Evolutionary conservation across 2,329 filamentous ascomycete species (phyloP).

Genomic region (Alternaria arborescens): DNA sequence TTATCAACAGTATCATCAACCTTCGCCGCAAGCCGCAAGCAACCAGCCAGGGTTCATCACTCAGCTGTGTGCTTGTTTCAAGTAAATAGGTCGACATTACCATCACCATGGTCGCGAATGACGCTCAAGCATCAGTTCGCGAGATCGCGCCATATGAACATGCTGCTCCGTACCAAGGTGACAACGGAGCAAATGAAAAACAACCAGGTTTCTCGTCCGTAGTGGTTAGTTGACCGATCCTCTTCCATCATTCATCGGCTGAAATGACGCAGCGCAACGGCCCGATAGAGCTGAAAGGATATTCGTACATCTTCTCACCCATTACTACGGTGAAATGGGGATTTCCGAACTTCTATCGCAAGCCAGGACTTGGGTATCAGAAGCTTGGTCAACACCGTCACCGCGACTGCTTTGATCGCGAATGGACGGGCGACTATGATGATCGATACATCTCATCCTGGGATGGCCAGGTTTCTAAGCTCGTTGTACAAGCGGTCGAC

Average conservation of each 20-base stretch:
- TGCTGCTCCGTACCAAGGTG: not conserved
- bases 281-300: conserved; percentile 28
- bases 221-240: not conserved
- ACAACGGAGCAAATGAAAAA: not conserved
- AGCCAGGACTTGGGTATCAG: conserved; percentile 35
- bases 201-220: not conserved
- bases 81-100: not conserved
- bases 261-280: conserved; percentile 17
- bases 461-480: conserved; percentile 41
- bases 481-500: conserved; percentile 44
- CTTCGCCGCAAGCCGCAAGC: conserved; percentile 15
- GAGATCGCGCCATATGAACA: conserved; percentile 15
- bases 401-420: conserved; percentile 34
- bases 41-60: conserved; percentile 25
- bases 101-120: conserved; percentile 17
- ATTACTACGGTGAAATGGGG: conserved; percentile 34
- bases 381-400: conserved; percentile 35
- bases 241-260: not conserved
- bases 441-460: conserved; percentile 44
- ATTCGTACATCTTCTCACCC: conserved; percentile 31
- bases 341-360: conserved; percentile 38
- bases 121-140: conserved; percentile 23
- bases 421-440: conserved; percentile 39
- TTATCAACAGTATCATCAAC: conserved; percentile 12
- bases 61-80: conserved; percentile 30